A percentile compares a stretch with the other conserved stretches of the same genome.
These are phyloP conservation scores for Magnaporthiopsis poae DNA, from an alignment of 2,329 filamentous ascomycete species.

Conservation along the genomic window DNA sequence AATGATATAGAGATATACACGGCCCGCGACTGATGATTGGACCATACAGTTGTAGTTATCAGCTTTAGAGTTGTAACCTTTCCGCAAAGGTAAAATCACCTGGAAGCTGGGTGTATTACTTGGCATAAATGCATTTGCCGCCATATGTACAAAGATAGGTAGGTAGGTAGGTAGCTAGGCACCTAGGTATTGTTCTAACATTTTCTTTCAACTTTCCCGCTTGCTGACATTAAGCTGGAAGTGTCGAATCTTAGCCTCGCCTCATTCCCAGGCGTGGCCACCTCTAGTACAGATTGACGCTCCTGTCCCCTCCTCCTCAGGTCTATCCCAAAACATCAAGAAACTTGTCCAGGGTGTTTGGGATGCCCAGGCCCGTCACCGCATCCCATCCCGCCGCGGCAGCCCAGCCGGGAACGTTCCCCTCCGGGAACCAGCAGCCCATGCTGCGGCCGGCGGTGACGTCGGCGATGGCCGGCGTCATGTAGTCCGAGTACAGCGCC, in stretches of 20 bases:
- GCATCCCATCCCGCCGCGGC: constrained; percentile 36
- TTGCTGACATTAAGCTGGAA: no score
- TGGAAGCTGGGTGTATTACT: background rate
- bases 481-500: constrained; percentile 31
- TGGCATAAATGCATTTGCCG: background rate
- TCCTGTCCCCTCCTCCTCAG: background rate
- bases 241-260: no score
- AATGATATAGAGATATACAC: no score
- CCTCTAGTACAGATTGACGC: background rate
- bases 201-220: no score
- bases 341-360: constrained; percentile 31
- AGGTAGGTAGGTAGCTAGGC: no score
- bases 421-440: constrained; percentile 26
- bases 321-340: constrained; percentile 4
- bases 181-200: no score
- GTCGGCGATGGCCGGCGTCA: constrained; percentile 30
- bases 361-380: constrained; percentile 40
- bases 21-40: no score
- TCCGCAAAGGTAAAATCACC: no score
- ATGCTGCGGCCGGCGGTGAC: constrained; percentile 29
- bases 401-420: constrained; percentile 32
- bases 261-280: background rate
- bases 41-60: no score
- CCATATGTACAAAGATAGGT: no score
- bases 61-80: no score